phyloP scores from a whole-genome alignment of 306 rosid species.

The Fagus sylvatica region DNA sequence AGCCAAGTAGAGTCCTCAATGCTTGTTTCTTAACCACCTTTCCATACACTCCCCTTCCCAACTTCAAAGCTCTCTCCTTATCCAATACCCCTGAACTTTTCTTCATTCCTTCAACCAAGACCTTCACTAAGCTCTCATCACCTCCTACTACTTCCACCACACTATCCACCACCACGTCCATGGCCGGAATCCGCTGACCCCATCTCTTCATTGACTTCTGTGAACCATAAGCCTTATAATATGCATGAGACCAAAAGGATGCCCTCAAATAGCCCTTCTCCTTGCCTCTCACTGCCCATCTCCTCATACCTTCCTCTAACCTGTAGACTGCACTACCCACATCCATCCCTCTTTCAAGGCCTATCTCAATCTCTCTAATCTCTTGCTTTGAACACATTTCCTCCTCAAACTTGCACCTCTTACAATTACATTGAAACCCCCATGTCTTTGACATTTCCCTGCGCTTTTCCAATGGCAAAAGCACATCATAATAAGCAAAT shows the following conservation, averaged over 20 bases:
- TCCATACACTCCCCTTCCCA: conserved; percentile 72
- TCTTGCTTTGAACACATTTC: conserved; percentile 45
- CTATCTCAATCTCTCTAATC: conserved; percentile 62
- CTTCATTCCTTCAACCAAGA: conserved; percentile 50
- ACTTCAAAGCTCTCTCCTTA: conserved; percentile 56
- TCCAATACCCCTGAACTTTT: conserved; percentile 45
- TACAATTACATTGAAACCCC: conserved; percentile 76
- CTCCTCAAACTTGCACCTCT: conserved; percentile 77
- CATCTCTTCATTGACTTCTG: conserved; percentile 66
- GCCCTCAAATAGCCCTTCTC: conserved; percentile 77
- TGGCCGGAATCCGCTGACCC: conserved; percentile 66
- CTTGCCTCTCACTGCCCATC: conserved; percentile 63
- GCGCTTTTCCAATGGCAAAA: conserved; percentile 50
- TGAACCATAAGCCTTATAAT: conserved; percentile 45
- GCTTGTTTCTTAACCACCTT: conserved; percentile 73
- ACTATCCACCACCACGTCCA: conserved; percentile 51
- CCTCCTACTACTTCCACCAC: conserved; percentile 66
- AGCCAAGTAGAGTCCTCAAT: conserved; percentile 44
- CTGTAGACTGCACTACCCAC: conserved; percentile 52
- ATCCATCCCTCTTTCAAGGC: conserved; percentile 67
- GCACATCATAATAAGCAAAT: conserved; percentile 62
- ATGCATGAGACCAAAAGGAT: conserved; percentile 61
- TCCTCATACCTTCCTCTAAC: conserved; percentile 77
- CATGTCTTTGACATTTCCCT: conserved; percentile 60
- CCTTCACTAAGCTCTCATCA: conserved; percentile 68